Conservation (phyloP, 2,329 filamentous ascomycete genomes). For the Ophiostoma quercus region DNA sequence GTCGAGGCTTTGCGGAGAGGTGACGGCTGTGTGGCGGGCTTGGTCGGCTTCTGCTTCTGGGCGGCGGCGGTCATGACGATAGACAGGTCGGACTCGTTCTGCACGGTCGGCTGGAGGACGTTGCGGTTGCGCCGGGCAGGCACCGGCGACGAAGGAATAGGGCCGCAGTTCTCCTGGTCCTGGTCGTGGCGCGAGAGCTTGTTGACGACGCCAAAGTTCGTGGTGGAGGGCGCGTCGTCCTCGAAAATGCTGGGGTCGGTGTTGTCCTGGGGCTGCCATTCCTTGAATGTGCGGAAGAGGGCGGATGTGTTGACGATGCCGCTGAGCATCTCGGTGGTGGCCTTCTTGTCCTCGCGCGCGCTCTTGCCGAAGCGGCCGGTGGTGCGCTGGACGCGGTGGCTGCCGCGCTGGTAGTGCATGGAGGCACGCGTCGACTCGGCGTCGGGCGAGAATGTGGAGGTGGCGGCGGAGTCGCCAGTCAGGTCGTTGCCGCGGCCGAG, state of each 20-base stretch:
- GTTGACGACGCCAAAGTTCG: slow-evolving; percentile 26
- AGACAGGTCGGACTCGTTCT: slow-evolving; percentile 29
- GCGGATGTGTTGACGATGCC: slow-evolving; percentile 29
- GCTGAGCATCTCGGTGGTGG: slow-evolving; percentile 23
- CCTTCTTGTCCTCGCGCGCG: slow-evolving; percentile 17
- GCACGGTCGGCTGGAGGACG: slow-evolving; percentile 27
- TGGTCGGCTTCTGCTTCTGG: slow-evolving; percentile 10
- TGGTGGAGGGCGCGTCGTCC: slow-evolving; percentile 23
- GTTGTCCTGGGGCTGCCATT: slow-evolving; percentile 26
- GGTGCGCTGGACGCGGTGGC: slow-evolving; percentile 24
- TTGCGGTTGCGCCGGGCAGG: slow-evolving; percentile 16
- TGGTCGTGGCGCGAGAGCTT: slow-evolving; percentile 21
- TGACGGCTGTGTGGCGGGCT: slow-evolving; percentile 4
- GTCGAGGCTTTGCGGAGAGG: slow-evolving; percentile 18
- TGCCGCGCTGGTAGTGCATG: slow-evolving; percentile 23
- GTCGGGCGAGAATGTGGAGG: slow-evolving; percentile 27
- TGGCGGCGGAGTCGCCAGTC: slow-evolving; percentile 18
- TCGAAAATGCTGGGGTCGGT: neutral
- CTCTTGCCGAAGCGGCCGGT: slow-evolving; percentile 26
- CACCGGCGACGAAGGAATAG: neutral
- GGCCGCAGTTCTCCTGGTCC: slow-evolving; percentile 23
- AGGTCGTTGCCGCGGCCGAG: slow-evolving; percentile 15
- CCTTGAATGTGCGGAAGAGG: slow-evolving; percentile 28
- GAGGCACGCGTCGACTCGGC: slow-evolving; percentile 28
- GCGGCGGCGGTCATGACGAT: slow-evolving; percentile 21